A percentile compares a stretch with the other conserved stretches of the same genome.
phyloP scores from a whole-genome alignment of 768 basidiomycete species.

The Lactarius deliciosus region DNA sequence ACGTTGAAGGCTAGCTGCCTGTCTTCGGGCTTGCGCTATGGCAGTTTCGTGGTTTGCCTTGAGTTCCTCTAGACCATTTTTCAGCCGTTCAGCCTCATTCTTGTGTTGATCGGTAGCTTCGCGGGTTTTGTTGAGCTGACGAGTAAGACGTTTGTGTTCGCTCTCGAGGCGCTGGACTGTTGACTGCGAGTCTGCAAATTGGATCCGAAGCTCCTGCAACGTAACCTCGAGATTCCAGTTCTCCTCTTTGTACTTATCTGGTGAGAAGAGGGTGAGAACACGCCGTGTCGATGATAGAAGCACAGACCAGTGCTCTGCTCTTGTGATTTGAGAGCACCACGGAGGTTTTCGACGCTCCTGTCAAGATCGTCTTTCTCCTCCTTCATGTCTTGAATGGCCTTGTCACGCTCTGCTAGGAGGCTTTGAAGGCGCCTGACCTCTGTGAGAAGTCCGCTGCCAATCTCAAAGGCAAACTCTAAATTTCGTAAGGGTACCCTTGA shows the following conservation, averaged over 20 bases:
- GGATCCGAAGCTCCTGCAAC: conserved; percentile 79
- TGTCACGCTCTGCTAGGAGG: conserved; percentile 88
- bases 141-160: conserved; percentile 80
- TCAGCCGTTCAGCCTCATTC: conserved; percentile 76
- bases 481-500: conserved; percentile 19
- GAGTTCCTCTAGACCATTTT: conserved; percentile 62
- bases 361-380: conserved; percentile 92
- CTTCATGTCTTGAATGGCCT: conserved; percentile 86
- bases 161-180: conserved; percentile 68
- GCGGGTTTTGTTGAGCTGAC: conserved; percentile 66
- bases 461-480: conserved; percentile 96
- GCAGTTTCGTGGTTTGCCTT: conserved; percentile 94
- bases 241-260: conserved; percentile 95
- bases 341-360: conserved; percentile 70
- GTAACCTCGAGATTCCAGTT: conserved; percentile 98
- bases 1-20: conserved; percentile 81
- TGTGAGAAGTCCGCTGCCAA: conserved; percentile 86
- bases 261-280: neutral
- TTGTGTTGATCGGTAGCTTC: conserved; percentile 83
- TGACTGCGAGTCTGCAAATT: conserved; percentile 64
- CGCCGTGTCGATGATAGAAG: neutral
- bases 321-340: conserved; percentile 71
- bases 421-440: conserved; percentile 92
- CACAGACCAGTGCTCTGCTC: conserved; percentile 75
- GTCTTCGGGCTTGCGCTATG: conserved; percentile 85